Conservation (phyloP, 768 basidiomycete genomes). For the Tylopilus balloui region DNA sequence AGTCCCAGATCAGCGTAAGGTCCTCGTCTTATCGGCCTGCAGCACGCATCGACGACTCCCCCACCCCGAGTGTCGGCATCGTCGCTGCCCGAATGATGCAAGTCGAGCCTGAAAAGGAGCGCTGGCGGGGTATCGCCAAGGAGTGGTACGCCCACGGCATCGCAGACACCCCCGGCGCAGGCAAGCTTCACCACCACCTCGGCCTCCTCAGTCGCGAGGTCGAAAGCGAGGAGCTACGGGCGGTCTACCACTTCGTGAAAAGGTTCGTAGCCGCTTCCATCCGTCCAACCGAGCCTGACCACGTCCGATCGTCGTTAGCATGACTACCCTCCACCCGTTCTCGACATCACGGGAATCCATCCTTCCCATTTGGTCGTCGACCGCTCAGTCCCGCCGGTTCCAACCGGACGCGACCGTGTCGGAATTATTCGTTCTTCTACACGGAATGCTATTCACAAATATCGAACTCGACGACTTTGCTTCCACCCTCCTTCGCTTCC, state of each 20-base stretch:
- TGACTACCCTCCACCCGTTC: conserved; percentile 90
- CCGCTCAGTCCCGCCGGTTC: conserved; percentile 58
- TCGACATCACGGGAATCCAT: conserved; percentile 85
- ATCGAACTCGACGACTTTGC: conserved; percentile 92
- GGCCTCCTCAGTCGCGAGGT: conserved; percentile 83
- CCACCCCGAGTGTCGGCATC: conserved; percentile 76
- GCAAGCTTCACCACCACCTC: conserved; percentile 91
- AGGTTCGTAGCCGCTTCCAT: conserved; percentile 50
- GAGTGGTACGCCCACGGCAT: conserved; percentile 93
- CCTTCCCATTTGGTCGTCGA: conserved; percentile 79
- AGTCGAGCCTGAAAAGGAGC: conserved; percentile 86
- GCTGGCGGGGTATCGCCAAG: conserved; percentile 83
- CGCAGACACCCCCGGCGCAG: conserved; percentile 86
- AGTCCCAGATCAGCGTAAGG: conserved; percentile 21
- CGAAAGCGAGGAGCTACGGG: conserved; percentile 75
- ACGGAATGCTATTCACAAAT: conserved; percentile 96
- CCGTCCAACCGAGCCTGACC: conserved; percentile 3
- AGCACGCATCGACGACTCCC: conserved; percentile 59
- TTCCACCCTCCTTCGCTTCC: conserved; percentile 73
- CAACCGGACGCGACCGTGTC: conserved; percentile 67
- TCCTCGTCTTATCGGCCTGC: conserved; percentile 45
- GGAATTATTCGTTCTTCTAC: conserved; percentile 86
- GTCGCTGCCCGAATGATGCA: conserved; percentile 79
- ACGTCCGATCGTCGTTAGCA: conserved; percentile 41
- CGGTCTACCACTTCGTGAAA: conserved; percentile 91